Evolutionary conservation across 2,329 filamentous ascomycete species (phyloP).

Genomic region (Plenodomus tracheiphilus): DNA sequence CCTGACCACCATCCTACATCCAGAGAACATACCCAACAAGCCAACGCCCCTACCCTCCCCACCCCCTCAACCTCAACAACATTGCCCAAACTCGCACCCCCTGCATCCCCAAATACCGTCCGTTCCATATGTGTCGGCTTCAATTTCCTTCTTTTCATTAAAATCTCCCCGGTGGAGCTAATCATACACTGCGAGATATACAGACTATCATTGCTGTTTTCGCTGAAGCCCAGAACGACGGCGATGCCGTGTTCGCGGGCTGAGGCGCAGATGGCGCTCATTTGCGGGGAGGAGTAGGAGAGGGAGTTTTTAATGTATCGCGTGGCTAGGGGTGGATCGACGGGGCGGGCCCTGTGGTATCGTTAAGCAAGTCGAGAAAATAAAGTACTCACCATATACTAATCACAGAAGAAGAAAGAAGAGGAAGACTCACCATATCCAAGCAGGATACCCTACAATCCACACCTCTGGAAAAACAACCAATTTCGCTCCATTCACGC

Average conservation of each 20-base stretch:
- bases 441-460: slow-evolving; percentile 51
- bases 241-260: slow-evolving; percentile 40
- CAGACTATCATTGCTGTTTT: slow-evolving; percentile 42
- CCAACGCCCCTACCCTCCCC: slow-evolving; percentile 36
- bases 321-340: slow-evolving; percentile 46
- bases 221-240: slow-evolving; percentile 47
- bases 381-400: too few species aligned
- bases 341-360: slow-evolving; percentile 38
- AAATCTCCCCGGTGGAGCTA: slow-evolving; percentile 34
- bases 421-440: slow-evolving; percentile 48
- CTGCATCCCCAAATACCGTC: slow-evolving; percentile 48
- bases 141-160: slow-evolving; percentile 47
- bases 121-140: slow-evolving; percentile 52
- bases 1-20: too few species aligned
- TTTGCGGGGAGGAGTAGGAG: slow-evolving; percentile 46
- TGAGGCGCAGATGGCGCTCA: slow-evolving; percentile 46
- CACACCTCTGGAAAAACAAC: slow-evolving; percentile 55
- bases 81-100: slow-evolving; percentile 38
- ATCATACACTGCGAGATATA: slow-evolving; percentile 49
- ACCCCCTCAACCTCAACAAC: slow-evolving; percentile 37
- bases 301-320: slow-evolving; percentile 53
- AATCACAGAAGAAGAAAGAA: too few species aligned
- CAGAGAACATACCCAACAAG: slow-evolving; percentile 32
- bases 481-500: slow-evolving; percentile 57
- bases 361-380: too few species aligned